Conservation (phyloP, 169 alveolate species). For the Eimeria sp. region DNA sequence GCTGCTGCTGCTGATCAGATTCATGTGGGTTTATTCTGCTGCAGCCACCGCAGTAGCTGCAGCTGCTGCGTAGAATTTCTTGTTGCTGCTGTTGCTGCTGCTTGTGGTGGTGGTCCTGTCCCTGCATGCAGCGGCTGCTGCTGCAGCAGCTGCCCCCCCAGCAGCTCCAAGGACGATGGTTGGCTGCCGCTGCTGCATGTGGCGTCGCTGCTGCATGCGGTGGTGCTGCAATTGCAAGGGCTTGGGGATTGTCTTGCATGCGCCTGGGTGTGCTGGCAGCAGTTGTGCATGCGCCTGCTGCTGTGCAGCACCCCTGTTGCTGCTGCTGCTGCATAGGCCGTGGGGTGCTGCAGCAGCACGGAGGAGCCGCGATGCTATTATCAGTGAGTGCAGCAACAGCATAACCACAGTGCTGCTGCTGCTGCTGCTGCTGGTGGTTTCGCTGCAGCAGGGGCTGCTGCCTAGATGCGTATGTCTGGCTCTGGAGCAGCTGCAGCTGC, state of each 20-base stretch:
- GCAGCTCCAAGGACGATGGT: neutral
- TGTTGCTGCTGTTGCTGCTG: constrained; percentile 4
- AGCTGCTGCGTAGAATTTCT: neutral
- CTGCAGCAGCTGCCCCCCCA: constrained; percentile 18
- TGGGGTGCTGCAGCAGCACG: constrained; percentile 37
- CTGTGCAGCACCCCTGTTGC: neutral
- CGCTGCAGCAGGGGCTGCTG: neutral
- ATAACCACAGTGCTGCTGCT: neutral
- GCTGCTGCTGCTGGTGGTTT: neutral
- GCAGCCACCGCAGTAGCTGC: constrained; percentile 18
- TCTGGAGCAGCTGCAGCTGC: constrained; percentile 25
- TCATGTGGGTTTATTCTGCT: neutral
- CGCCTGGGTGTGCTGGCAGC: neutral
- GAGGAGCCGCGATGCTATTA: neutral
- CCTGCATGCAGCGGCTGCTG: constrained; percentile 1
- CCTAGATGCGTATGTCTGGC: neutral
- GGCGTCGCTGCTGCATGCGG: constrained; percentile 23
- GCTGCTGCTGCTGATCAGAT: neutral
- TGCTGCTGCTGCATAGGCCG: neutral
- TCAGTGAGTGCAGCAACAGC: neutral
- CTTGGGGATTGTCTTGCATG: neutral
- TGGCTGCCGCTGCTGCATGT: constrained; percentile 16
- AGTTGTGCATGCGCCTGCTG: neutral
- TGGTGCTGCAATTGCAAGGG: constrained; percentile 9
- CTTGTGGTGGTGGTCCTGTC: constrained; percentile 1